phyloP scores from a whole-genome alignment of 2,329 filamentous ascomycete genomes.

The Penicillium digitatum region DNA sequence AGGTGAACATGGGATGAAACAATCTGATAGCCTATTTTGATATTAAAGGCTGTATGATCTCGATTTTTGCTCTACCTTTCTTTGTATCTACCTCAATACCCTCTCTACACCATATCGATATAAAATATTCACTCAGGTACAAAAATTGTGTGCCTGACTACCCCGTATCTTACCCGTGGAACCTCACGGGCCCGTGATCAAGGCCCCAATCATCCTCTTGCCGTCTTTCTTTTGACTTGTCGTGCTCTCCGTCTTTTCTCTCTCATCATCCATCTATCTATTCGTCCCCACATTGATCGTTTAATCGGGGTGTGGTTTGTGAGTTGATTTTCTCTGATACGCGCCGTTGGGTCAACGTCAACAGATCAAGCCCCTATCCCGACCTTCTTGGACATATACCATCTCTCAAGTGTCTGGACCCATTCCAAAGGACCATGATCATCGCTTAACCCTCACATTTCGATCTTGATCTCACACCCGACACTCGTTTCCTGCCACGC shows the following conservation, averaged over 20 bases:
- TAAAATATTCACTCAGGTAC: background rate
- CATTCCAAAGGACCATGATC: constrained; percentile 24
- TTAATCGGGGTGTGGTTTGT: background rate
- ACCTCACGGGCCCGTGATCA: constrained; percentile 12
- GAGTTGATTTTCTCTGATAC: background rate
- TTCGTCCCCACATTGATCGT: background rate
- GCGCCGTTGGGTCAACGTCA: background rate
- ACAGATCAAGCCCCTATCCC: background rate
- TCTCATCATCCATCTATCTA: background rate
- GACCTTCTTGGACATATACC: background rate
- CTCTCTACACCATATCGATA: background rate
- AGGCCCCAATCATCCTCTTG: constrained; percentile 3
- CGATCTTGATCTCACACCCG: constrained; percentile 6
- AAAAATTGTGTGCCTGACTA: constrained; percentile 7
- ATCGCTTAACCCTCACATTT: constrained; percentile 14
- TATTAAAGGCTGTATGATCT: constrained; percentile 1
- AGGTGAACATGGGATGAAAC: constrained; percentile 12
- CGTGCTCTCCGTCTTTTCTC: background rate
- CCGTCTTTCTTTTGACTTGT: constrained; percentile 5
- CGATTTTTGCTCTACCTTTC: background rate
- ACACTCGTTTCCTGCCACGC: constrained; percentile 20
- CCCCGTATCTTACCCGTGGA: constrained; percentile 10
- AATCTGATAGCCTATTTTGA: background rate
- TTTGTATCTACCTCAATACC: background rate
- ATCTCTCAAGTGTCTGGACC: constrained; percentile 5